These are phyloP conservation scores for Gloeopeniophorella convolvens DNA, from an alignment of 768 basidiomycete species.

Conservation along the genomic window DNA sequence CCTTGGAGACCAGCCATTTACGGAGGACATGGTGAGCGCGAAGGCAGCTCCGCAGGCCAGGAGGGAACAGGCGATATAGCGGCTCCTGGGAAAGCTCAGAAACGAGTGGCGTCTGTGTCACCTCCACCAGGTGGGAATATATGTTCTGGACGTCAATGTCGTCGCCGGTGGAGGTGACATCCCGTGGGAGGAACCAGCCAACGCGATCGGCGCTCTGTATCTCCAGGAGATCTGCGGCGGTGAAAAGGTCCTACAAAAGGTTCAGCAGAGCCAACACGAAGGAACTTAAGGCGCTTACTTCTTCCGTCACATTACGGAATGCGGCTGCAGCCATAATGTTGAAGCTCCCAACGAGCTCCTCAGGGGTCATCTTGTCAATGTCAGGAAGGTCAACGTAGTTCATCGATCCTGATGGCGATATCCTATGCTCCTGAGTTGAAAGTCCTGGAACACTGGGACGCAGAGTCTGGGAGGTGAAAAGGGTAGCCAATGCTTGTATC, in stretches of 20 bases:
- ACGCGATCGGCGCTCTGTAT: conserved; percentile 73
- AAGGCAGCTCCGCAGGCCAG: conserved; percentile 68
- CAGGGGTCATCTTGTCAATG: conserved; percentile 54
- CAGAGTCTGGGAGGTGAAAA: conserved; percentile 13
- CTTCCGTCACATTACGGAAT: conserved; percentile 70
- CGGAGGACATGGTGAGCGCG: conserved; percentile 70
- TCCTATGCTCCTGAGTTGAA: not conserved
- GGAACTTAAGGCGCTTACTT: conserved; percentile 39
- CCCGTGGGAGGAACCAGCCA: conserved; percentile 68
- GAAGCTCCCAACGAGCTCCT: conserved; percentile 70
- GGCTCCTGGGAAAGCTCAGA: conserved; percentile 64
- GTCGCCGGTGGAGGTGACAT: conserved; percentile 49
- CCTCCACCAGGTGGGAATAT: conserved; percentile 63
- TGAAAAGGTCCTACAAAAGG: conserved; percentile 58
- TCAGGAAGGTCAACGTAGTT: conserved; percentile 43
- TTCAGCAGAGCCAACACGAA: conserved; percentile 6
- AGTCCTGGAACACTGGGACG: conserved; percentile 9
- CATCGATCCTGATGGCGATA: not conserved
- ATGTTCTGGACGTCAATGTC: conserved; percentile 74
- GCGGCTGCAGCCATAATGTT: conserved; percentile 73
- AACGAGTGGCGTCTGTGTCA: conserved; percentile 66
- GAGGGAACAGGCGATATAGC: conserved; percentile 68
- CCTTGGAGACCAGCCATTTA: conserved; percentile 70
- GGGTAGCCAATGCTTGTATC: not conserved
- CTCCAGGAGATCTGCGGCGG: conserved; percentile 72